Percentiles rank a stretch among this genome's conserved stretches.
These are phyloP conservation scores for Mortierella sp. DNA, from an alignment of 371 early-diverging fungal genomes.

Conservation along the genomic window DNA sequence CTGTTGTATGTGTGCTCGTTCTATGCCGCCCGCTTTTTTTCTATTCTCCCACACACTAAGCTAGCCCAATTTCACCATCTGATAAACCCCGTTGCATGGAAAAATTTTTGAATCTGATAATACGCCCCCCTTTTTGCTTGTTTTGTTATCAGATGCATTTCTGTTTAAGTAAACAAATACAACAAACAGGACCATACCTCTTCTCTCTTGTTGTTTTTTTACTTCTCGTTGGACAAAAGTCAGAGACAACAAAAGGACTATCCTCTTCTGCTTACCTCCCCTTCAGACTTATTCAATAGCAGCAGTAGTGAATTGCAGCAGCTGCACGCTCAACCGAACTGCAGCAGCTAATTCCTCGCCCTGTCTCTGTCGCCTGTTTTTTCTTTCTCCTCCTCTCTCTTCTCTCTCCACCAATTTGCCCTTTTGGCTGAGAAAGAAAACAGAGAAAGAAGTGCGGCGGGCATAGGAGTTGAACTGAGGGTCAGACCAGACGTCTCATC, in stretches of 20 bases:
- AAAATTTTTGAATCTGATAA: not conserved
- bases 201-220: not conserved
- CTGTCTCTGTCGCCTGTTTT: not conserved
- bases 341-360: not conserved
- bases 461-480: not conserved
- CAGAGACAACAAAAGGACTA: not conserved
- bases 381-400: not conserved
- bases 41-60: not conserved
- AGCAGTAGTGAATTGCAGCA: not conserved
- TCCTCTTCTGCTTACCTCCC: not conserved
- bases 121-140: not conserved
- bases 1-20: not conserved
- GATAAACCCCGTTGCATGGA: not conserved
- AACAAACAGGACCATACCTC: not conserved
- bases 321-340: not conserved
- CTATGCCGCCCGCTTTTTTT: not conserved
- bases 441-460: not conserved
- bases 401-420: not conserved
- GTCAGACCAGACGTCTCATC: not conserved
- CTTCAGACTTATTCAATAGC: not conserved
- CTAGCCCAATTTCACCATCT: too few species aligned
- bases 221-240: not conserved
- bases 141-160: conserved; percentile 5
- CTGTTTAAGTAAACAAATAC: not conserved
- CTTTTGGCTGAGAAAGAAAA: conserved; percentile 1